These are phyloP conservation scores for Saccharomycopsis sp. DNA, from an alignment of 805 yeast species.

Conservation along the genomic window DNA sequence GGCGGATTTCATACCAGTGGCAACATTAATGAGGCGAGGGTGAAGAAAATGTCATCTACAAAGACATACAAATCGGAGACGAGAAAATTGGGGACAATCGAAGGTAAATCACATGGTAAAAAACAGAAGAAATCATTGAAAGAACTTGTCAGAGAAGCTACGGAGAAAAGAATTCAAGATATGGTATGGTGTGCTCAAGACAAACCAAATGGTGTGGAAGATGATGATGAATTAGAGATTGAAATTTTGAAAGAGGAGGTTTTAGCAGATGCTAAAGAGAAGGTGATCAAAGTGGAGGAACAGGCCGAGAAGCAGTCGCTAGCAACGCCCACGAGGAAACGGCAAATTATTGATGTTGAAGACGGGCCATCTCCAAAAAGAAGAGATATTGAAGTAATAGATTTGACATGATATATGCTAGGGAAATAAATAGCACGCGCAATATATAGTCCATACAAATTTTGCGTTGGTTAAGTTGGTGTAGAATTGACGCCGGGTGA, in stretches of 20 bases:
- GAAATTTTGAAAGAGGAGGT: conserved; percentile 1
- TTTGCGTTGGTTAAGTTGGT: no score
- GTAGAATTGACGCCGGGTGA: no score
- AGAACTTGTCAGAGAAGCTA: conserved; percentile 49
- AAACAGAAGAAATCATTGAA: conserved; percentile 28
- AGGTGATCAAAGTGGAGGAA: neutral
- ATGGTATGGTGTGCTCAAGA: conserved; percentile 37
- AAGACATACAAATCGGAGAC: conserved; percentile 35
- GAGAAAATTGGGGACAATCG: conserved; percentile 30
- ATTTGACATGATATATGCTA: no score
- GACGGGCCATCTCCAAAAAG: no score
- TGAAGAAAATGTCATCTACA: conserved; percentile 34
- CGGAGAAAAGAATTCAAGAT: conserved; percentile 53
- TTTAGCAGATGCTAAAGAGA: neutral
- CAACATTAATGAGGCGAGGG: conserved; percentile 33
- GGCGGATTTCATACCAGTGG: conserved; percentile 22
- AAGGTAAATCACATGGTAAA: conserved; percentile 22
- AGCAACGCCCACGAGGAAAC: neutral
- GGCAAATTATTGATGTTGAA: no score
- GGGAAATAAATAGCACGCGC: no score
- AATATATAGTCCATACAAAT: no score
- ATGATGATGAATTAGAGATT: conserved; percentile 38
- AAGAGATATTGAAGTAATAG: no score
- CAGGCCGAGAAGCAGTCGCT: neutral
- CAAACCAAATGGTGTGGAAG: conserved; percentile 23